Conservation (phyloP, 108 stramenopile genomes). For the Cyclotella kingstonii region DNA sequence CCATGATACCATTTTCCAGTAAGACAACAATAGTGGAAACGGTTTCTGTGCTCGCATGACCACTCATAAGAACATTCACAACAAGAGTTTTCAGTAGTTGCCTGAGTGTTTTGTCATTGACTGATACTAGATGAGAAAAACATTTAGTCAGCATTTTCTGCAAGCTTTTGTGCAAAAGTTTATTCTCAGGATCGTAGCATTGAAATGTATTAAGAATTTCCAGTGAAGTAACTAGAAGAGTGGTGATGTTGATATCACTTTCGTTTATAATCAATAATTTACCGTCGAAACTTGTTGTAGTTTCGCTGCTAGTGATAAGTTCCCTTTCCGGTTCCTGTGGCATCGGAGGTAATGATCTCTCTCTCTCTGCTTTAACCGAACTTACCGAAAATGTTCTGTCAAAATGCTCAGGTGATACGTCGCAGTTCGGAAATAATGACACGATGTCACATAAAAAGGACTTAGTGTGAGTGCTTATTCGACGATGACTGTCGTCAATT, state of each 20-base stretch:
- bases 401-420: conserved; percentile 50
- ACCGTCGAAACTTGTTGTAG: conserved; percentile 5
- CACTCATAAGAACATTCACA: conserved; percentile 9
- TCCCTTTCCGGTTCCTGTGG: conserved; percentile 5
- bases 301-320: conserved; percentile 1
- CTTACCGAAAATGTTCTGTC: conserved; percentile 63
- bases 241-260: not conserved
- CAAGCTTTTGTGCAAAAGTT: conserved; percentile 4
- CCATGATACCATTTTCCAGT: conserved; percentile 23
- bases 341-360: conserved; percentile 5
- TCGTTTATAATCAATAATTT: conserved; percentile 4
- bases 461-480: conserved; percentile 22
- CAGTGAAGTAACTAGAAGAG: conserved; percentile 2
- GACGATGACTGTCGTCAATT: conserved; percentile 21
- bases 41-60: conserved; percentile 4
- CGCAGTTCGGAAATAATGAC: conserved; percentile 26
- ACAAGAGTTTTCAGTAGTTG: conserved; percentile 17
- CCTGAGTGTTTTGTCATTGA: conserved; percentile 1
- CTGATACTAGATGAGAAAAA: conserved; percentile 3
- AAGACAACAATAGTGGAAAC: conserved; percentile 15
- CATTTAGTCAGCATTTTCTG: conserved; percentile 5
- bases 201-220: conserved; percentile 26
- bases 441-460: conserved; percentile 35
- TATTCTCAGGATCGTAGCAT: conserved; percentile 13
- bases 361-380: conserved; percentile 11